Evolutionary conservation across 2,329 filamentous ascomycete genomes (phyloP), one percentile per base, ranked within the genome.

Genomic region (Tolypocladium endophyticum): DNA sequence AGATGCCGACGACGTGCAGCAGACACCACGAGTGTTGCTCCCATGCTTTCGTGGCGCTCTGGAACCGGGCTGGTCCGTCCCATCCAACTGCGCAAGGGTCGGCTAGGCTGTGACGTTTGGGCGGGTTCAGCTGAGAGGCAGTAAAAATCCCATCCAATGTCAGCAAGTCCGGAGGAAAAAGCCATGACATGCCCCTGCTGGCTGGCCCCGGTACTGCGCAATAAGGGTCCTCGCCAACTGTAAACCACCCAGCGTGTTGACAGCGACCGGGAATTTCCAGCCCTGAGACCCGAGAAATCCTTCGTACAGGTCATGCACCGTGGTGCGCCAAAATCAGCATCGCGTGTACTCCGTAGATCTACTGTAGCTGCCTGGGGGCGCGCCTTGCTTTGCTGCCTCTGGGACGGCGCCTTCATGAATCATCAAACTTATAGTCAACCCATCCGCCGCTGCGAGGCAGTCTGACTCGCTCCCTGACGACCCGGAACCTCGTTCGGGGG

Each of bases 401-500:
- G 8, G 6, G 16, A 50, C 45, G n/a, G 14, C 56, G 4, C 28
- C 20, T 38, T 45, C 12, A 38, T 53, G 38, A 50, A 56, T 36
- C 57, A 11, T 38, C 57, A 43, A 45, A 25, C 58, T 57, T 59
- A 39, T 23, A 39, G 7, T 33, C 39, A 35, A 38, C 8, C 9
- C 43, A 8, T 53, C 20, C 30, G 9, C 23, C 3, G 12, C 33
- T n/a, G 47, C 16, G 18, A 53, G 50, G 50, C 50, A 36, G 20
- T 58, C 60, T 63, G 59, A 63, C 61, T 60, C 61, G 58, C 38
- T 50, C 61, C 59, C 57, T 58, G 55, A 20, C 53, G 52, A 30
- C 53, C 41, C 43, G n/a, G 58, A 38, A 54, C 28, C 23, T 33
- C n/a, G 14, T 53, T 12, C n/a, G 30, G 36, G 36, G 39, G 43